A percentile compares a stretch with the other conserved stretches of the same genome.
phyloP scores from a whole-genome alignment of 2,329 filamentous ascomycete genomes.

The Microsporum canis region DNA sequence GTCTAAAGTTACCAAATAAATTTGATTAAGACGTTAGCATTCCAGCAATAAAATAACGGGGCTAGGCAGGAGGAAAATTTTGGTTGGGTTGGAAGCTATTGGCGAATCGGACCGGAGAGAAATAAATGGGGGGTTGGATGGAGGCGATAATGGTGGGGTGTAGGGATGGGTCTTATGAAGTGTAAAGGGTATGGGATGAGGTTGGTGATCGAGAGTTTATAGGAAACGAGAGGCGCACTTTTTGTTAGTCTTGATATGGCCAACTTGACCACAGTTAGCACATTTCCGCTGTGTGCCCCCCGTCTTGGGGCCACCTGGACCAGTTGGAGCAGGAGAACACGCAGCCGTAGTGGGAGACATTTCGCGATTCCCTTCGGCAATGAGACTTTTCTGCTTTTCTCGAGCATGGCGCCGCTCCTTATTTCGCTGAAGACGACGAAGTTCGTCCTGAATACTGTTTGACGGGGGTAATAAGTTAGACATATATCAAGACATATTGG shows the following conservation, averaged over 20 bases:
- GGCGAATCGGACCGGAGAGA: no score
- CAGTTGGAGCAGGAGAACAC: constrained; percentile 44
- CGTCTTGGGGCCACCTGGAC: constrained; percentile 20
- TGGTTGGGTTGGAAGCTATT: no score
- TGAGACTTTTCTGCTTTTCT: constrained; percentile 69
- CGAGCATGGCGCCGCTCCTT: constrained; percentile 80
- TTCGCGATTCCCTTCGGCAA: constrained; percentile 26
- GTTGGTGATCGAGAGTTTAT: not conserved
- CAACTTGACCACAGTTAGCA: constrained; percentile 91
- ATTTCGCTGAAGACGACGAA: constrained; percentile 78
- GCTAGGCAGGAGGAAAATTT: not conserved
- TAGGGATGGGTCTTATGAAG: not conserved
- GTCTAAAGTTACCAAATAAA: constrained; percentile 38
- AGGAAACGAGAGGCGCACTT: constrained; percentile 49
- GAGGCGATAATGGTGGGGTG: not conserved
- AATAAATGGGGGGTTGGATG: not conserved
- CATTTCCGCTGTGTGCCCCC: constrained; percentile 66
- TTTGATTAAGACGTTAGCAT: constrained; percentile 16
- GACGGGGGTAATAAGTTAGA: not conserved
- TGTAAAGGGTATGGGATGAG: not conserved
- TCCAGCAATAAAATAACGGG: not conserved
- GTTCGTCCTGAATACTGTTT: constrained; percentile 56
- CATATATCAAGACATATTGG: not conserved
- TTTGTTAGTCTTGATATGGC: constrained; percentile 98
- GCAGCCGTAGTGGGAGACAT: constrained; percentile 37